These are phyloP conservation scores for Monosporascus sp. DNA, from an alignment of 2,329 filamentous ascomycete genomes.

Conservation along the genomic window DNA sequence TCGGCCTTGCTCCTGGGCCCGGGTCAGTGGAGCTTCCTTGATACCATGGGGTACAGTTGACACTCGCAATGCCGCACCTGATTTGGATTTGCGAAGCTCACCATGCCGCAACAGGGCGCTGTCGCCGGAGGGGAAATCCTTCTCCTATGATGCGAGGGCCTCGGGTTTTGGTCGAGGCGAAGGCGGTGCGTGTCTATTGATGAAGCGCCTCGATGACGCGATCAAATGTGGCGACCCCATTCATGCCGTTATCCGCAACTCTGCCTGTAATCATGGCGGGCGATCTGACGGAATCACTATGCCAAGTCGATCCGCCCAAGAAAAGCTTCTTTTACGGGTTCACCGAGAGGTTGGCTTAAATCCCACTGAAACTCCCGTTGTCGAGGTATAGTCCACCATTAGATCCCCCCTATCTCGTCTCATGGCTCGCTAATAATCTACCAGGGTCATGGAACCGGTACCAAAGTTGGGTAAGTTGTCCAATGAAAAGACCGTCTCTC, in stretches of 20 bases:
- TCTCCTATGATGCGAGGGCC: conserved; percentile 7
- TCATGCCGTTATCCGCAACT: conserved; percentile 5
- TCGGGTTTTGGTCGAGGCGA: conserved; percentile 8
- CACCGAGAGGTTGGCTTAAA: conserved; percentile 2
- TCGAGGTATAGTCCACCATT: too few relatives aligned
- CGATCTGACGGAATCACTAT: conserved; percentile 8
- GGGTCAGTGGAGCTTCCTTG: background rate
- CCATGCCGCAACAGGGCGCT: conserved; percentile 9
- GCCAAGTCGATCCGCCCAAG: conserved; percentile 5
- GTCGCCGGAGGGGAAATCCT: conserved; percentile 7
- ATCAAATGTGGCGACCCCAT: conserved; percentile 6
- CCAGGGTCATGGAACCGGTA: too few relatives aligned
- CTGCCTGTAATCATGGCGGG: conserved; percentile 7
- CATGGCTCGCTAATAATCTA: too few relatives aligned
- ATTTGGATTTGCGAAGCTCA: too few relatives aligned
- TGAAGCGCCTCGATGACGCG: conserved; percentile 6
- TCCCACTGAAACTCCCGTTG: conserved; percentile 2
- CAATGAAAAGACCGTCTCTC: too few relatives aligned
- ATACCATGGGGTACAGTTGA: background rate
- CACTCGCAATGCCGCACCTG: too few relatives aligned
- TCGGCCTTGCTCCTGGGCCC: conserved; percentile 1
- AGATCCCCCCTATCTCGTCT: too few relatives aligned
- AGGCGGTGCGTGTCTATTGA: conserved; percentile 2
- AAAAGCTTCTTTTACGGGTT: conserved; percentile 4
- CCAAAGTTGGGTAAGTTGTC: too few relatives aligned